Evolutionary conservation across 768 basidiomycete genomes (phyloP), one percentile per base, ranked within the genome.

Genomic region (Chalciporus chontae): DNA sequence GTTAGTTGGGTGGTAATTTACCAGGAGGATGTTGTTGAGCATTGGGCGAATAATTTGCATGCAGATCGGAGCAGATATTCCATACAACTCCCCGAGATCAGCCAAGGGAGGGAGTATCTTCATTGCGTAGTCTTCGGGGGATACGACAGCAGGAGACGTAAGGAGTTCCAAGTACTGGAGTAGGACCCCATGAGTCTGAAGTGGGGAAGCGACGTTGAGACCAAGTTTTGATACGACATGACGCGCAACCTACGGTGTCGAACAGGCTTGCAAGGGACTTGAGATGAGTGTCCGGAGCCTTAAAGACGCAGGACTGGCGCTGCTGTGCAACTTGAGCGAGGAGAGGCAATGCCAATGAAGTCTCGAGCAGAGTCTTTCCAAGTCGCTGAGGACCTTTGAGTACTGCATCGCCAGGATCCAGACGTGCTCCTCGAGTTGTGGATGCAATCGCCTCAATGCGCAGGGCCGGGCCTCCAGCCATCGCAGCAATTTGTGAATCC

Each of bases 41-140:
- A 87, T 84, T 13, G 95, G 94, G 14, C 96, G 82, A 34, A 91
- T 79, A 50, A 98, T 86, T 63, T 94, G 92, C 90, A 98, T 96
- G 46, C 93, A 91, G 48, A 96, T 85, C 11, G 89, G 81, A 32
- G 88, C 82, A 51, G 84, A 82, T 40, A 99, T 81, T 7, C 87
- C 89, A 67, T 87, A 98, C 34, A 77, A 75, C 45, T 78, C 74
- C 45, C 84, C 84, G 8, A 98, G 77, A 24, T 90, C 86, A 2
- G 72, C 69, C 9, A 96, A 71, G 15, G 88, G 71, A 5, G 95
- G 94, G 6, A 94, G 70, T 19, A 91, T 73, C 58, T 78, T 81
- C 38, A 77, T 77, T 15, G 84, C 80, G 60, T 94, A 94, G 47
- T 90, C 87, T 48, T 84, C 76, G 0, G 85, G 70, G 14, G 79